Conservation (phyloP, 345 rosid species). For the Salix purpurea region DNA sequence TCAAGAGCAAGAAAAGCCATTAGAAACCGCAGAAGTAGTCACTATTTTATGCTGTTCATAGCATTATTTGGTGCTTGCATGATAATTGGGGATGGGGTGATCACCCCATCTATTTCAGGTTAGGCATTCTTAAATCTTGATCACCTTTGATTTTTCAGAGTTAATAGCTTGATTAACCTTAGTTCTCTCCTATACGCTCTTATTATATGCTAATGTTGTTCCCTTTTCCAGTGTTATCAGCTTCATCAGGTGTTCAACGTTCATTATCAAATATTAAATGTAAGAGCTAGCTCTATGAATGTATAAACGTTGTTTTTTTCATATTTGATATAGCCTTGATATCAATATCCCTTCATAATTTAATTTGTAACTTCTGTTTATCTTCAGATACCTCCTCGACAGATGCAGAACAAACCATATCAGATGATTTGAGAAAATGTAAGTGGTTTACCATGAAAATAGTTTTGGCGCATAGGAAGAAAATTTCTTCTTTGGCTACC, state of each 20-base stretch:
- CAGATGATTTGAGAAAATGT: constrained; percentile 38
- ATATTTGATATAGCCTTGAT: neutral
- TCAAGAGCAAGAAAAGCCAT: constrained; percentile 42
- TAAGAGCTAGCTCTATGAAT: constrained; percentile 29
- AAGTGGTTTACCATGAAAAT: constrained; percentile 12
- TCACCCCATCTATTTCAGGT: constrained; percentile 69
- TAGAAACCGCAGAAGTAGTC: constrained; percentile 38
- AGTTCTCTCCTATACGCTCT: neutral
- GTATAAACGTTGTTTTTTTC: neutral
- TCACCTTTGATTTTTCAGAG: neutral
- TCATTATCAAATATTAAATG: constrained; percentile 38
- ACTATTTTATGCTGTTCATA: constrained; percentile 42
- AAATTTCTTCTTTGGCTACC: neutral
- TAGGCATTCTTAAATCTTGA: neutral
- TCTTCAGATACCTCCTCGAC: constrained; percentile 39
- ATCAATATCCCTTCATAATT: constrained; percentile 2
- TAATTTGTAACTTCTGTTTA: constrained; percentile 5
- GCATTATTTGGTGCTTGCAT: constrained; percentile 62
- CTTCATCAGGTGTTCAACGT: constrained; percentile 42
- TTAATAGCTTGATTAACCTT: neutral
- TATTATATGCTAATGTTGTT: neutral
- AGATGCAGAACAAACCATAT: constrained; percentile 14
- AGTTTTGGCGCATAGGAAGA: neutral
- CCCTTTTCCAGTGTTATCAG: constrained; percentile 47
- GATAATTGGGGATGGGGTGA: constrained; percentile 53